These are phyloP conservation scores for Plasmodium sp. DNA, from an alignment of 169 alveolate genomes.

Conservation along the genomic window DNA sequence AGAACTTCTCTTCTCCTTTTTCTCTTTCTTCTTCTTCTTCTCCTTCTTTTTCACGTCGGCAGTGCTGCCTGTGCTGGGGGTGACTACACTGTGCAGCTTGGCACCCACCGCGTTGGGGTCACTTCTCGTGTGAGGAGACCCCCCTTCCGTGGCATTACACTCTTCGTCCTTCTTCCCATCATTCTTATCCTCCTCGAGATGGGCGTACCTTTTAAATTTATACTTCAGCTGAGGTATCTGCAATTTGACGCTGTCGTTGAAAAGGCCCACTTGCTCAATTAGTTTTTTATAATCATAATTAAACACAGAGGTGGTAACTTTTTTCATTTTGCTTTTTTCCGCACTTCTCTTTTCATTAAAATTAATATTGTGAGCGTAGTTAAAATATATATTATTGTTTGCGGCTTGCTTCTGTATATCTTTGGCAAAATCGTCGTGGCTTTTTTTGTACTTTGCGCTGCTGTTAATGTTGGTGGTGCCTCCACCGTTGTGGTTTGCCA, in stretches of 20 bases:
- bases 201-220: conserved; percentile 30
- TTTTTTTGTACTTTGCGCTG: background rate
- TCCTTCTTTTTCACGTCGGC: background rate
- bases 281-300: conserved; percentile 35
- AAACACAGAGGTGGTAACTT: conserved; percentile 43
- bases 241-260: conserved; percentile 18
- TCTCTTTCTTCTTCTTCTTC: background rate
- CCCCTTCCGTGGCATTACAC: background rate
- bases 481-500: background rate
- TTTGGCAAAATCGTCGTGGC: conserved; percentile 23
- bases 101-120: background rate
- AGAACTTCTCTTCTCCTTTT: background rate
- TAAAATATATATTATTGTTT: conserved; percentile 28
- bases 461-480: background rate
- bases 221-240: conserved; percentile 67
- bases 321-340: conserved; percentile 6
- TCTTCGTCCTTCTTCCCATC: background rate
- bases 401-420: conserved; percentile 14
- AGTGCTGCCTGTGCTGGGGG: background rate
- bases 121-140: background rate
- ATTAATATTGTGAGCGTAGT: conserved; percentile 51
- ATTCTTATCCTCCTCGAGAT: conserved; percentile 10
- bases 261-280: conserved; percentile 18
- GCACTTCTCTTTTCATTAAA: conserved; percentile 16
- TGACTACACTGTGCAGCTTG: background rate